Percentiles rank a stretch among this genome's conserved stretches.
phyloP scores from a whole-genome alignment of 768 basidiomycete genomes.

The Boletus subcaerulescens region DNA sequence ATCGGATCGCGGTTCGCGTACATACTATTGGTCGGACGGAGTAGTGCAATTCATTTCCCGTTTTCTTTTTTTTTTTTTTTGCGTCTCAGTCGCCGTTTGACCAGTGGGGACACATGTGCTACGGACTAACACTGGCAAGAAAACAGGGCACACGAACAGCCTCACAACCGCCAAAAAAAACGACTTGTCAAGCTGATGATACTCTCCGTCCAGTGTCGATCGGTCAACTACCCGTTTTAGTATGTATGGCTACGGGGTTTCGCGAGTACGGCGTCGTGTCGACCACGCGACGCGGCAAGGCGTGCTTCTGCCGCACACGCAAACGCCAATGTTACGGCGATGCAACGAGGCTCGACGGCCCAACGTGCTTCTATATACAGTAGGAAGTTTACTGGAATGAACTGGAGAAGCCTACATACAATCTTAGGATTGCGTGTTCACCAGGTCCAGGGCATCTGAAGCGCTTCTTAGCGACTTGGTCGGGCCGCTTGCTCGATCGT shows the following conservation, averaged over 20 bases:
- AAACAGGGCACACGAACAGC: not conserved
- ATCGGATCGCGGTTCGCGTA: not conserved
- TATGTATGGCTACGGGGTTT: not conserved
- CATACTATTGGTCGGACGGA: not conserved
- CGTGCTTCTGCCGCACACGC: conserved; percentile 1
- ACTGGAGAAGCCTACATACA: no score
- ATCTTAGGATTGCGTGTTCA: no score
- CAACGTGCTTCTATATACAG: no score
- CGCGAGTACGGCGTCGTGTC: conserved; percentile 1
- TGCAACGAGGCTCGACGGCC: no score
- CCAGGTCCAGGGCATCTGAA: no score
- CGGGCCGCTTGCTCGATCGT: no score
- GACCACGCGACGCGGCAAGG: conserved; percentile 8
- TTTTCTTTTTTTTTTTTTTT: not conserved
- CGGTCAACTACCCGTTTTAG: no score
- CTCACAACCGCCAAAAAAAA: not conserved
- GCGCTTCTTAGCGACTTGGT: no score
- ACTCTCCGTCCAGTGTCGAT: no score
- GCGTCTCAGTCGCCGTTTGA: not conserved
- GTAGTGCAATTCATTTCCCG: not conserved
- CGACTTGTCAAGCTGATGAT: not conserved
- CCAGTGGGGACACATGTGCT: no score
- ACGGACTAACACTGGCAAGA: not conserved
- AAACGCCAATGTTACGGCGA: no score
- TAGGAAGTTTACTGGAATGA: no score